phyloP scores from a whole-genome alignment of 441 rosid genomes.

The Arabidopsis hybrid region DNA sequence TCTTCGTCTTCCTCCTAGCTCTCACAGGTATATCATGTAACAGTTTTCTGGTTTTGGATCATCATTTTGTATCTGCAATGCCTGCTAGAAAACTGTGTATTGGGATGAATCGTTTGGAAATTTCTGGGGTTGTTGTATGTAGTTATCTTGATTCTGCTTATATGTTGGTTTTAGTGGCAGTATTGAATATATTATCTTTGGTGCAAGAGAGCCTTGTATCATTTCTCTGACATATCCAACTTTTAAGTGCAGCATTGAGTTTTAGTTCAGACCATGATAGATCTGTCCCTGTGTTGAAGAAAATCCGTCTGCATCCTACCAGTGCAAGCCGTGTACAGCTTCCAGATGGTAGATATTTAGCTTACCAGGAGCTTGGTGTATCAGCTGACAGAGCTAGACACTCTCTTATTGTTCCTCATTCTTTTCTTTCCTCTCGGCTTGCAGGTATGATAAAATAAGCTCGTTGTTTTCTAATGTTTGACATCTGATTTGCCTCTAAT shows the following conservation, averaged over 20 bases:
- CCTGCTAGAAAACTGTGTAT: background rate
- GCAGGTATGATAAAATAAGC: constrained; percentile 58
- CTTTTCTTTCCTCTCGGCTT: constrained; percentile 90
- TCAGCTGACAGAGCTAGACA: constrained; percentile 73
- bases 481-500: constrained; percentile 22
- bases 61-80: constrained; percentile 12
- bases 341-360: constrained; percentile 90
- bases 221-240: constrained; percentile 36
- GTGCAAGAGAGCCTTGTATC: constrained; percentile 62
- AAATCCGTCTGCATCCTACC: constrained; percentile 71
- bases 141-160: constrained; percentile 6
- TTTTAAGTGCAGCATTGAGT: constrained; percentile 64
- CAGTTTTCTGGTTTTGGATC: constrained; percentile 56
- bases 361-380: constrained; percentile 83
- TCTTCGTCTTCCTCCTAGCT: constrained; percentile 74
- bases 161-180: constrained; percentile 39
- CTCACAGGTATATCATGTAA: constrained; percentile 72
- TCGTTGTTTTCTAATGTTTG: background rate
- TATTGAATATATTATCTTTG: constrained; percentile 61
- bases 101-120: constrained; percentile 1
- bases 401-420: constrained; percentile 78
- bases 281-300: constrained; percentile 56
- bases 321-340: constrained; percentile 70
- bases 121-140: background rate
- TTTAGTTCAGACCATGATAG: constrained; percentile 52